Percentiles rank a stretch among this genome's conserved stretches.
Conservation (phyloP, 2,329 filamentous ascomycete species). For the Colletotrichum sp. region DNA sequence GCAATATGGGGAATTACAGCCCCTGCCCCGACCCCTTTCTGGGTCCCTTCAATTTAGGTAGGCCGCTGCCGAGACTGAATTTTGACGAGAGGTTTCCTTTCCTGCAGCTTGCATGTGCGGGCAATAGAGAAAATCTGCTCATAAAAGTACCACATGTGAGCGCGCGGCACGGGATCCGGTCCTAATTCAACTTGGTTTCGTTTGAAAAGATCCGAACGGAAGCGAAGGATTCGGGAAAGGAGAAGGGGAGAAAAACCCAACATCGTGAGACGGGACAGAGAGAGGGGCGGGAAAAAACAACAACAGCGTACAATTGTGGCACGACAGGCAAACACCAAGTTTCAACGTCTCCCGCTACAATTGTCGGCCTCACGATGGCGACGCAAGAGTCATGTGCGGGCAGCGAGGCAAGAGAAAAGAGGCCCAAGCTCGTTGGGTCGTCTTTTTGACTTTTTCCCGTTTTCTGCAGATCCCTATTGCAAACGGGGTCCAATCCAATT, state of each 20-base stretch:
- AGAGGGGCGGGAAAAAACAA: neutral
- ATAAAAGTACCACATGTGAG: neutral
- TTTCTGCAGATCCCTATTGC: slow-evolving; percentile 13
- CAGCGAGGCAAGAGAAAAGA: neutral
- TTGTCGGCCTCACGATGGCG: neutral
- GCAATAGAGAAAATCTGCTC: slow-evolving; percentile 6
- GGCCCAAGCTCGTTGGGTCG: neutral
- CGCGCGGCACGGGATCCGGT: neutral
- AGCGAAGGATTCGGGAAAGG: neutral
- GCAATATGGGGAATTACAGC: neutral
- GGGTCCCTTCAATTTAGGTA: slow-evolving; percentile 5
- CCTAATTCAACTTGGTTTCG: neutral
- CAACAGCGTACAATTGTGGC: neutral
- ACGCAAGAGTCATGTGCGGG: neutral
- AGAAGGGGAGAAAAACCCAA: neutral
- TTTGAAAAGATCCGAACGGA: neutral
- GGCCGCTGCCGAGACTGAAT: neutral
- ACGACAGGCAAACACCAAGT: neutral
- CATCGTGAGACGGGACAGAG: neutral
- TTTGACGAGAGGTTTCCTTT: neutral
- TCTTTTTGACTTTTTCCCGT: neutral
- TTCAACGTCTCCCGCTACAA: neutral
- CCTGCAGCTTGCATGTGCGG: neutral
- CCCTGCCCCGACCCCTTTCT: slow-evolving; percentile 9
- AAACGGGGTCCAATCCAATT: neutral